Evolutionary conservation across 129 eudicot species (phyloP).

Genomic region (Kitagawia praeruptora): DNA sequence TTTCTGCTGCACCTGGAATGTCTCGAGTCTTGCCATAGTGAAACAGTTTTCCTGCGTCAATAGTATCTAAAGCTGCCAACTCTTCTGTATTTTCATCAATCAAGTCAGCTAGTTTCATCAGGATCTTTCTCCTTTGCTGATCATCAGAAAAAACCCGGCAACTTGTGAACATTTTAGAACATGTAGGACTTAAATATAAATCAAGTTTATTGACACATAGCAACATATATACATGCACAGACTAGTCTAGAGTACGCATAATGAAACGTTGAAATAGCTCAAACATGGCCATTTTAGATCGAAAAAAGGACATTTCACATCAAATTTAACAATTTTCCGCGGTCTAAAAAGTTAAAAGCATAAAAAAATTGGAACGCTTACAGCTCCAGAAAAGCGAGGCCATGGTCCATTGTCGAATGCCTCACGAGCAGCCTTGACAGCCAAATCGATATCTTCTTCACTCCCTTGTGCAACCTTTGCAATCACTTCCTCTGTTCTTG

Average conservation of each 20-base stretch:
- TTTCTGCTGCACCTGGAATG: constrained; percentile 35
- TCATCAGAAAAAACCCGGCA: background rate
- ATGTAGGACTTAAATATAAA: background rate
- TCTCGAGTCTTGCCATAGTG: constrained; percentile 28
- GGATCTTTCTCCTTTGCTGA: constrained; percentile 64
- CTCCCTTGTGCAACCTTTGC: constrained; percentile 65
- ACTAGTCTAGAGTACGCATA: background rate
- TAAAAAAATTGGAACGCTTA: background rate
- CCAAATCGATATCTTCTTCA: constrained; percentile 71
- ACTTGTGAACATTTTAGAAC: background rate
- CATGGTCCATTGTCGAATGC: constrained; percentile 93
- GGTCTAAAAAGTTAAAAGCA: background rate
- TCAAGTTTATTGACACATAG: background rate
- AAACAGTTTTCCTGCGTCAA: constrained; percentile 73
- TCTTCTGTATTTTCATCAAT: constrained; percentile 56
- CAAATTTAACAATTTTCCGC: too few relatives aligned
- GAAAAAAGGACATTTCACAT: background rate
- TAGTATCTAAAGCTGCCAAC: constrained; percentile 60
- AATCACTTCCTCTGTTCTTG: constrained; percentile 65
- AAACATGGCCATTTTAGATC: background rate
- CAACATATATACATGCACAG: background rate
- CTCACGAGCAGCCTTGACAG: constrained; percentile 81
- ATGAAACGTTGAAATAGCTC: background rate
- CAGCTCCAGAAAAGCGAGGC: constrained; percentile 79
- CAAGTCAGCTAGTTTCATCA: constrained; percentile 67